phyloP scores from a whole-genome alignment of 495 filamentous ascomycete genomes.

The Entonaema liquescens region DNA sequence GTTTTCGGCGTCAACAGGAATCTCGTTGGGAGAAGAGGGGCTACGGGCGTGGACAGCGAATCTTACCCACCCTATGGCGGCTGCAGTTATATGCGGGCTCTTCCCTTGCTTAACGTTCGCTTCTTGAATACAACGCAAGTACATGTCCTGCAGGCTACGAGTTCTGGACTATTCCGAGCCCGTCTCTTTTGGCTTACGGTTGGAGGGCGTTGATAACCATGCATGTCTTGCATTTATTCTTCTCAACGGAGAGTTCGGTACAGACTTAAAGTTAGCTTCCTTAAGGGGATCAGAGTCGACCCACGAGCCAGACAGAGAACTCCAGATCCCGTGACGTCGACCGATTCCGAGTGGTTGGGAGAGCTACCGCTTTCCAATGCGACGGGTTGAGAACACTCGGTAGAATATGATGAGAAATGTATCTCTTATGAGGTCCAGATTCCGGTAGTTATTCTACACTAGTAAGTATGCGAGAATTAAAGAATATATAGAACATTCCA shows the following conservation, averaged over 20 bases:
- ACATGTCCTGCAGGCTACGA: constrained; percentile 18
- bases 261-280: background rate
- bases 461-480: background rate
- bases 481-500: background rate
- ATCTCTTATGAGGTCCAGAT: background rate
- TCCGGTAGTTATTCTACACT: background rate
- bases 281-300: constrained; percentile 5
- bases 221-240: constrained; percentile 20
- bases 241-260: background rate
- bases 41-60: constrained; percentile 17
- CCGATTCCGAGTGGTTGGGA: background rate
- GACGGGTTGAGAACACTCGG: background rate
- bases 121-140: constrained; percentile 26
- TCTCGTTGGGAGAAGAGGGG: constrained; percentile 22
- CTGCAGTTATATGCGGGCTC: constrained; percentile 16
- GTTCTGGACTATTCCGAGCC: constrained; percentile 24
- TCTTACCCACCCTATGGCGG: constrained; percentile 32
- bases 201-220: constrained; percentile 2
- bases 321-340: background rate
- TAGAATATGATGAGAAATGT: background rate
- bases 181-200: constrained; percentile 10
- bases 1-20: constrained; percentile 1
- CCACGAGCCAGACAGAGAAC: background rate
- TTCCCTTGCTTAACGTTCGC: constrained; percentile 25
- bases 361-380: background rate